These are phyloP conservation scores for Metschnikowia similis DNA, from an alignment of 805 yeast genomes.

Conservation along the genomic window DNA sequence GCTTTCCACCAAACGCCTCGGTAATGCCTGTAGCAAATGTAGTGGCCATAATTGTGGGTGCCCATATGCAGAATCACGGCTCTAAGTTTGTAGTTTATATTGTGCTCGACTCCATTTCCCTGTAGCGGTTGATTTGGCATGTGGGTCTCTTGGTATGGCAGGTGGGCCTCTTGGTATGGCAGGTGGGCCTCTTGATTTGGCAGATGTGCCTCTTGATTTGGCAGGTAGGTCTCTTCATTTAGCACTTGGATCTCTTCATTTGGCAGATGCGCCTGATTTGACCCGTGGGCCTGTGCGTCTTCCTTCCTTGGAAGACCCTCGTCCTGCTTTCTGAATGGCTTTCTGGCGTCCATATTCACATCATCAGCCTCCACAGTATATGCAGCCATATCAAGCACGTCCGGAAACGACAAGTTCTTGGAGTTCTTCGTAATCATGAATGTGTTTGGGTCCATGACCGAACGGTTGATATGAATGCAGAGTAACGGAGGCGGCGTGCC, in stretches of 20 bases:
- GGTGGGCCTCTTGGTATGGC: too few species aligned
- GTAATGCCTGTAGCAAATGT: slow-evolving; percentile 76
- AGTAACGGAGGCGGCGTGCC: slow-evolving; percentile 80
- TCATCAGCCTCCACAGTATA: slow-evolving; percentile 68
- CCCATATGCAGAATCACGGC: slow-evolving; percentile 93
- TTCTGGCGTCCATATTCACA: slow-evolving; percentile 75
- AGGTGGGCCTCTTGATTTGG: too few species aligned
- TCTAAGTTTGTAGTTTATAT: slow-evolving; percentile 56
- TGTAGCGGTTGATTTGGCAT: too few species aligned
- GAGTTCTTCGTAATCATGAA: slow-evolving; percentile 81
- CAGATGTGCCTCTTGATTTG: too few species aligned
- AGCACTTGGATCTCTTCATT: neutral
- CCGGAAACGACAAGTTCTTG: slow-evolving; percentile 75
- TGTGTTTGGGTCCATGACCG: slow-evolving; percentile 85
- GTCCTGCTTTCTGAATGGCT: slow-evolving; percentile 64
- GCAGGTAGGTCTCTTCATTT: neutral
- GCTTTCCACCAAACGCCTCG: slow-evolving; percentile 95
- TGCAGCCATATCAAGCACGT: slow-evolving; percentile 58
- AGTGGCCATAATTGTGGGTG: slow-evolving; percentile 96
- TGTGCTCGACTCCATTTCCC: neutral
- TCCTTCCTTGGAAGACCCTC: slow-evolving; percentile 12
- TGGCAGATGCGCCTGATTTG: too few species aligned
- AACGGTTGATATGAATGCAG: slow-evolving; percentile 85
- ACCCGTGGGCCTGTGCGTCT: too few species aligned
- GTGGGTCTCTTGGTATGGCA: too few species aligned